phyloP scores from a whole-genome alignment of 177 flowering plant species.

The Tripterygium wilfordii region DNA sequence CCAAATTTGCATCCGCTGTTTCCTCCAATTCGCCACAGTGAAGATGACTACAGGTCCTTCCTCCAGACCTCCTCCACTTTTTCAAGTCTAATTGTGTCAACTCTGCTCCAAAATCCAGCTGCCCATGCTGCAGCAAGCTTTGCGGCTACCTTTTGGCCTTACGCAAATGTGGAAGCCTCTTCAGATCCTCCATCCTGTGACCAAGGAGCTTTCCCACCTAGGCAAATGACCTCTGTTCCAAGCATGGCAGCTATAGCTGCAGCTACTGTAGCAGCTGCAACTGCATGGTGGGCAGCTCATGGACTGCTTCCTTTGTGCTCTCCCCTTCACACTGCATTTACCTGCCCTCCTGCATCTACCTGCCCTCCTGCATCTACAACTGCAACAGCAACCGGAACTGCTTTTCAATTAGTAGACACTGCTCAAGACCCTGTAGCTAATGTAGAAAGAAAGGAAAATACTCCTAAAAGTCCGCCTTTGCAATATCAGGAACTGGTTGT shows the following conservation, averaged over 20 bases:
- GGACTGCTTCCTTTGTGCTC: conserved; percentile 74
- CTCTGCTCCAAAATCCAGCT: conserved; percentile 76
- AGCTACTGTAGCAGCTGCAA: conserved; percentile 91
- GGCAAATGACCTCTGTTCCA: conserved; percentile 36
- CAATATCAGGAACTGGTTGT: conserved; percentile 35
- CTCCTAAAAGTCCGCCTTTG: conserved; percentile 19
- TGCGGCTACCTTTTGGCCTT: conserved; percentile 72
- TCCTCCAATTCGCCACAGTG: conserved; percentile 28
- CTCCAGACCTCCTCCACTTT: conserved; percentile 53
- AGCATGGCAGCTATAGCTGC: conserved; percentile 78
- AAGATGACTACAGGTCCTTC: conserved; percentile 43
- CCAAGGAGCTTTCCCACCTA: conserved; percentile 35
- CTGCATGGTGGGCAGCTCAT: conserved; percentile 98
- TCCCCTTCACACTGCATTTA: conserved; percentile 49
- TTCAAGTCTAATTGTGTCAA: conserved; percentile 62
- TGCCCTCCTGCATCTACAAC: conserved; percentile 38
- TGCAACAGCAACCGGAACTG: no score
- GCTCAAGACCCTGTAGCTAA: conserved; percentile 25
- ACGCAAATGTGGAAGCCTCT: conserved; percentile 34
- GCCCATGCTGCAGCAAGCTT: conserved; percentile 86
- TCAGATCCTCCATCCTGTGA: conserved; percentile 30
- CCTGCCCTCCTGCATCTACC: conserved; percentile 37
- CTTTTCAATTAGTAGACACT: conserved; percentile 25
- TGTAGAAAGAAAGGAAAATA: conserved; percentile 20
- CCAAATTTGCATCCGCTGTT: conserved; percentile 45